These are phyloP conservation scores for Dactylellina drechsleri DNA, from an alignment of 2,329 filamentous ascomycete species.

Conservation along the genomic window DNA sequence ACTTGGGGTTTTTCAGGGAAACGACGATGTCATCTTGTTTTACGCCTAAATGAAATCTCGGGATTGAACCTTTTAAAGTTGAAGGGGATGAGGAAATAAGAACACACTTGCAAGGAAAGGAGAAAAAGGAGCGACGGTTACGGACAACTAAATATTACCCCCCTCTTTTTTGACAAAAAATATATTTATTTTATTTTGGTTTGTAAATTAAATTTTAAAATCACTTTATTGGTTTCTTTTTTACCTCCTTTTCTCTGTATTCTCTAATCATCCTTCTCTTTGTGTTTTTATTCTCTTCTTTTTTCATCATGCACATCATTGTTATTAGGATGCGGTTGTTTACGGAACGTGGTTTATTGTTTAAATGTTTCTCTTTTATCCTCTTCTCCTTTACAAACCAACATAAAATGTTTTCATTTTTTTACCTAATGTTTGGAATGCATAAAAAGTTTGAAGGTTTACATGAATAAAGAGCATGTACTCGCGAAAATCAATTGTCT, in stretches of 20 bases:
- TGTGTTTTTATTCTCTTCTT: slow-evolving; percentile 6
- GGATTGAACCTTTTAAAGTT: too few relatives aligned
- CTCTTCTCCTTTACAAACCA: slow-evolving; percentile 21
- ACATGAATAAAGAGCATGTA: too few relatives aligned
- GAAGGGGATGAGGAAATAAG: neutral
- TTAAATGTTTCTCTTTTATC: neutral
- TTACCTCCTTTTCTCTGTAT: too few relatives aligned
- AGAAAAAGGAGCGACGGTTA: slow-evolving; percentile 15
- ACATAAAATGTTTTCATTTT: slow-evolving; percentile 24
- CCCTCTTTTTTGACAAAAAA: slow-evolving; percentile 17
- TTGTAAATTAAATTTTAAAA: slow-evolving; percentile 55
- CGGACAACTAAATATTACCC: slow-evolving; percentile 5
- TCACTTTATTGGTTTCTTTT: neutral
- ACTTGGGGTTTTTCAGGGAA: neutral
- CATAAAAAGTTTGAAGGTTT: neutral
- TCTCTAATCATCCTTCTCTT: slow-evolving; percentile 20
- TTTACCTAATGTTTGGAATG: slow-evolving; percentile 18
- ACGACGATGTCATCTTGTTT: neutral
- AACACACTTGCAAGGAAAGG: neutral
- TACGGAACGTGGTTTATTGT: too few relatives aligned
- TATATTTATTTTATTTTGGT: slow-evolving; percentile 36
- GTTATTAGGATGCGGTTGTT: slow-evolving; percentile 8
- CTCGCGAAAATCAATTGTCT: too few relatives aligned
- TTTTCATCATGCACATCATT: slow-evolving; percentile 40
- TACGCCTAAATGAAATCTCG: too few relatives aligned